Percentiles rank a stretch among this genome's conserved stretches.
These are phyloP conservation scores for Amanita thiersii DNA, from an alignment of 768 basidiomycete species.

Conservation along the genomic window DNA sequence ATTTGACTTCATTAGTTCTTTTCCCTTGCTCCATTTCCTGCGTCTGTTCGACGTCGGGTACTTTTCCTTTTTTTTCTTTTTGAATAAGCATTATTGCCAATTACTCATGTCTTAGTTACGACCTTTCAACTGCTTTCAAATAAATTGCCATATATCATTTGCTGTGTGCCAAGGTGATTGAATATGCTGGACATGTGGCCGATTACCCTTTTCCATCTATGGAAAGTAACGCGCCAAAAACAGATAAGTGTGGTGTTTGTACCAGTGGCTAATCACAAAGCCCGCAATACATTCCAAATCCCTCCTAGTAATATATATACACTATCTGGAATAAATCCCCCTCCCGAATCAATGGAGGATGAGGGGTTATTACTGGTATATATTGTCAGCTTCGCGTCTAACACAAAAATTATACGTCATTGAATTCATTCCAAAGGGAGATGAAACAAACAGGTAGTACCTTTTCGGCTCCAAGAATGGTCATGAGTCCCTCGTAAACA, in stretches of 20 bases:
- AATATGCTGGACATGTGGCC: not conserved
- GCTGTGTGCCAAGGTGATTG: not conserved
- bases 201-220: conserved; percentile 12
- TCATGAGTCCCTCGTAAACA: conserved; percentile 72
- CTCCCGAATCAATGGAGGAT: not conserved
- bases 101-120: not conserved
- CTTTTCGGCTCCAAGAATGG: conserved; percentile 57
- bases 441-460: conserved; percentile 28
- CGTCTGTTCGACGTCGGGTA: conserved; percentile 2
- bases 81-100: not conserved
- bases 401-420: conserved; percentile 1
- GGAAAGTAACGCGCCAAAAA: conserved; percentile 25
- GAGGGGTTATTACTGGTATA: conserved; percentile 3
- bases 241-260: conserved; percentile 14
- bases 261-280: not conserved
- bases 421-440: conserved; percentile 9
- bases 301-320: too few relatives aligned
- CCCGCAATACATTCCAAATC: conserved; percentile 3
- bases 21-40: not conserved
- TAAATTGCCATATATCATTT: not conserved
- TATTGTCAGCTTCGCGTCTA: conserved; percentile 9
- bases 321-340: not conserved
- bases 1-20: not conserved
- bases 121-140: not conserved
- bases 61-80: not conserved